Evolutionary conservation across 2,329 filamentous ascomycete species (phyloP).

Genomic region (Conoideocrella luteorostrata): DNA sequence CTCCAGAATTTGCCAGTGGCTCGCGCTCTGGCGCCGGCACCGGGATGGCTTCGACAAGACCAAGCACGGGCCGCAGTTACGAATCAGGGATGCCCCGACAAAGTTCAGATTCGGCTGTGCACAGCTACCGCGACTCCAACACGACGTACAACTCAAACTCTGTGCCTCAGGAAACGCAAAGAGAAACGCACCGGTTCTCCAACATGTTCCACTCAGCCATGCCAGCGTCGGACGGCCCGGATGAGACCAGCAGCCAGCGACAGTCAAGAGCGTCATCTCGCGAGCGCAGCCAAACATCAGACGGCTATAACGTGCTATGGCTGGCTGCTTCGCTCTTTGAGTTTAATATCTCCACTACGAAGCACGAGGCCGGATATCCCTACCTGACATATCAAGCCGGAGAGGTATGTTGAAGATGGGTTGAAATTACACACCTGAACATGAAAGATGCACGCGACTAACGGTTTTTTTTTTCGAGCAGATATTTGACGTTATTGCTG

Average conservation of each 20-base stretch:
- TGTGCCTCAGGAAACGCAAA: slow-evolving; percentile 39
- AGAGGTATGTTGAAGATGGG: slow-evolving; percentile 70
- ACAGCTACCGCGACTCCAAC: slow-evolving; percentile 46
- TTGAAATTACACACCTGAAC: too few relatives aligned
- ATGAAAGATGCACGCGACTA: too few relatives aligned
- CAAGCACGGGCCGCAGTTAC: slow-evolving; percentile 54
- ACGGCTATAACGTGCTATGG: slow-evolving; percentile 72
- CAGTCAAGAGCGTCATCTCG: slow-evolving; percentile 55
- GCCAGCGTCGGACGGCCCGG: slow-evolving; percentile 64
- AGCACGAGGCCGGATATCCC: slow-evolving; percentile 88
- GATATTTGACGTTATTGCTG: slow-evolving; percentile 87
- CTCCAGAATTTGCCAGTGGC: slow-evolving; percentile 44
- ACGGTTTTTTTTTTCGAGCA: slow-evolving; percentile 23
- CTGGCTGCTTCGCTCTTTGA: slow-evolving; percentile 91
- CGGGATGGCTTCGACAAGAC: slow-evolving; percentile 37
- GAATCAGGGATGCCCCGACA: slow-evolving; percentile 47
- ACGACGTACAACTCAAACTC: slow-evolving; percentile 47
- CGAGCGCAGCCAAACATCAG: slow-evolving; percentile 46
- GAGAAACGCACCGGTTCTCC: slow-evolving; percentile 56
- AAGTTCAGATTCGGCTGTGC: slow-evolving; percentile 44
- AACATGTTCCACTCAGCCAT: slow-evolving; percentile 83
- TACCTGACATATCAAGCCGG: slow-evolving; percentile 94
- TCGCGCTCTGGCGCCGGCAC: slow-evolving; percentile 40
- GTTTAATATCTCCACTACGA: slow-evolving; percentile 90
- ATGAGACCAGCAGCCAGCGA: slow-evolving; percentile 39